Evolutionary conservation across 2,329 filamentous ascomycete genomes (phyloP).

Genomic region (Aureobasidium sp.): DNA sequence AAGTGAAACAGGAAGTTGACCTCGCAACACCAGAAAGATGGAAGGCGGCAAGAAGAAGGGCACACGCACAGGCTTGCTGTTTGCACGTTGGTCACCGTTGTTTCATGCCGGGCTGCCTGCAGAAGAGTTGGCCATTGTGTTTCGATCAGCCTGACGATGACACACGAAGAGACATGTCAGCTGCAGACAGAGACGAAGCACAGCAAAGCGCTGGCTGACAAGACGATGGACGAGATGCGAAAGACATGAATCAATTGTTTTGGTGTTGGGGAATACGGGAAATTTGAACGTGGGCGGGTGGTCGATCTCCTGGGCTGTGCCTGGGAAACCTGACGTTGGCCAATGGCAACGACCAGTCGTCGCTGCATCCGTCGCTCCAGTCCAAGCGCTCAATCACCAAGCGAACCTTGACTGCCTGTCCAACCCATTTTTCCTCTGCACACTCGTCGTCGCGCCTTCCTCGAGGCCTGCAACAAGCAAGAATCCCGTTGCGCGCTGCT

Average conservation of each 20-base stretch:
- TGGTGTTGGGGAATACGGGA: not conserved
- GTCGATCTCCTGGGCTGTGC: slow-evolving; percentile 1
- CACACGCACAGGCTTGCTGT: not conserved
- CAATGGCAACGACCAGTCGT: not conserved
- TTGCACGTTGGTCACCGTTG: slow-evolving; percentile 5
- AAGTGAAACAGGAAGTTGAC: not conserved
- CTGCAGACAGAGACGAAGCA: not conserved
- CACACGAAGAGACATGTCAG: not conserved
- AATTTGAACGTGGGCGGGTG: not conserved
- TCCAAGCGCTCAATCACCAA: slow-evolving; percentile 1
- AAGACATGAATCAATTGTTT: not conserved
- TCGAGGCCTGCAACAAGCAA: not conserved
- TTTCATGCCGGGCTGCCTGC: slow-evolving; percentile 1
- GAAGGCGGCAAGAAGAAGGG: not conserved
- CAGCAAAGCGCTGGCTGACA: not conserved
- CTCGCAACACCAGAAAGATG: not conserved
- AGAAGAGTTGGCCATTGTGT: not conserved
- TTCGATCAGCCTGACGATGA: not conserved
- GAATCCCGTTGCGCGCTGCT: not conserved
- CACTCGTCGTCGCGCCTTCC: slow-evolving; percentile 11
- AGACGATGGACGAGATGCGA: not conserved
- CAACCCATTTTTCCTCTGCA: slow-evolving; percentile 4
- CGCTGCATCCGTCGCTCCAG: slow-evolving; percentile 1
- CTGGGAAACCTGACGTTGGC: not conserved
- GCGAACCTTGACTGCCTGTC: slow-evolving; percentile 9